These are phyloP conservation scores for Fomitopsis betulina DNA, from an alignment of 1,284 basidiomycete species.

Conservation along the genomic window DNA sequence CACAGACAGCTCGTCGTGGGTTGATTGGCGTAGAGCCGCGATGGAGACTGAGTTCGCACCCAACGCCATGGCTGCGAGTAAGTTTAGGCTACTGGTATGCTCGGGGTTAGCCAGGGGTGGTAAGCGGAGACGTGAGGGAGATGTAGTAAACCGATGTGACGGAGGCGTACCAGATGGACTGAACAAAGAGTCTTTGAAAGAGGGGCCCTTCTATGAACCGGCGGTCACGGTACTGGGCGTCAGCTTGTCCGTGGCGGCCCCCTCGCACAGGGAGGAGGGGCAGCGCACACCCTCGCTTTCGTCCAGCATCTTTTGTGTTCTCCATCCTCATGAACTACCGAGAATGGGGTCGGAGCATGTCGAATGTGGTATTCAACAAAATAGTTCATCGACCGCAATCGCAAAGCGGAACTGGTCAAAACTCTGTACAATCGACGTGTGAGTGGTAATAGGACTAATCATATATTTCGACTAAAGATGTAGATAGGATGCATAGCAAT, in stretches of 20 bases:
- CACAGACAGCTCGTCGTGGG: constrained; percentile 8
- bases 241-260: background rate
- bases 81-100: background rate
- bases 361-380: no score
- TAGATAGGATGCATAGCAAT: background rate
- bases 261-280: background rate
- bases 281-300: background rate
- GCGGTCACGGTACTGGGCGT: constrained; percentile 7
- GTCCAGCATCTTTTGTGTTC: background rate
- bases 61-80: background rate
- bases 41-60: background rate
- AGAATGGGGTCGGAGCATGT: no score
- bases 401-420: no score
- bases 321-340: background rate
- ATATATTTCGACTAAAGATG: background rate
- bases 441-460: background rate
- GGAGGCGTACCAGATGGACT: background rate
- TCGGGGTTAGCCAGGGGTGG: background rate
- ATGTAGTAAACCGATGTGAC: background rate
- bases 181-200: background rate
- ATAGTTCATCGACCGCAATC: no score
- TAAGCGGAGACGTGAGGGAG: background rate
- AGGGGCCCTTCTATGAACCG: background rate
- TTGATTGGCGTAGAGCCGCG: background rate
- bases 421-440: no score